phyloP scores from a whole-genome alignment of 2,329 filamentous ascomycete genomes.

The Colletotrichum eleusines region DNA sequence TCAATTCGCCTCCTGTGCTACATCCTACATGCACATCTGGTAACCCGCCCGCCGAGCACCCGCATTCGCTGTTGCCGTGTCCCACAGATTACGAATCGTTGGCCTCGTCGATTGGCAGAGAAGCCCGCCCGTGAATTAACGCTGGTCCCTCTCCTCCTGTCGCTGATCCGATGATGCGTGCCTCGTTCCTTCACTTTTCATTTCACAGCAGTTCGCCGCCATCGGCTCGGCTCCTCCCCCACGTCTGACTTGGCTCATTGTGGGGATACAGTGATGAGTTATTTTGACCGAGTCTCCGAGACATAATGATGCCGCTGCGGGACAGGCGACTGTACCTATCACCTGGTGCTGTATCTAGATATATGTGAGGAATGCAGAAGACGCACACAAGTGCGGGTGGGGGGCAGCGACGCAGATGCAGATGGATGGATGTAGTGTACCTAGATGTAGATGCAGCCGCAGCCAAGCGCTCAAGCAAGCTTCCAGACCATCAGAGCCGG shows the following conservation, averaged over 20 bases:
- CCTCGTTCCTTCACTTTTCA: slow-evolving; percentile 21
- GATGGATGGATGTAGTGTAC: neutral
- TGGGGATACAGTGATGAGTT: neutral
- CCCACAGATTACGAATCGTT: neutral
- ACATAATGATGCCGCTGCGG: slow-evolving; percentile 17
- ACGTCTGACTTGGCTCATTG: slow-evolving; percentile 19
- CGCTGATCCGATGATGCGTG: slow-evolving; percentile 37
- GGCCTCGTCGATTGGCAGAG: slow-evolving; percentile 4
- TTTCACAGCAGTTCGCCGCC: slow-evolving; percentile 23
- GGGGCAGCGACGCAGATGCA: slow-evolving; percentile 2
- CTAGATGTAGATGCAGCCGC: neutral
- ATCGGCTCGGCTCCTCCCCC: slow-evolving; percentile 15
- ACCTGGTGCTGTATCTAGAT: neutral
- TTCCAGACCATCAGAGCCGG: slow-evolving; percentile 7
- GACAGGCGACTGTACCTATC: slow-evolving; percentile 13
- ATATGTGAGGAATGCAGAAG: slow-evolving; percentile 8
- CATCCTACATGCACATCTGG: neutral
- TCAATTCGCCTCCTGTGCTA: slow-evolving; percentile 35
- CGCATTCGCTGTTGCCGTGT: slow-evolving; percentile 13
- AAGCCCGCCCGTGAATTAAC: slow-evolving; percentile 16
- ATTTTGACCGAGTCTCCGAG: slow-evolving; percentile 30
- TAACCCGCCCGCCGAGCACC: neutral
- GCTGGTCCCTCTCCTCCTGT: slow-evolving; percentile 5
- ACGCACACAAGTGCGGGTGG: neutral
- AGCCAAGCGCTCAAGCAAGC: slow-evolving; percentile 16